Conservation (phyloP, 805 yeast species). For the Lachancea meyersii region DNA sequence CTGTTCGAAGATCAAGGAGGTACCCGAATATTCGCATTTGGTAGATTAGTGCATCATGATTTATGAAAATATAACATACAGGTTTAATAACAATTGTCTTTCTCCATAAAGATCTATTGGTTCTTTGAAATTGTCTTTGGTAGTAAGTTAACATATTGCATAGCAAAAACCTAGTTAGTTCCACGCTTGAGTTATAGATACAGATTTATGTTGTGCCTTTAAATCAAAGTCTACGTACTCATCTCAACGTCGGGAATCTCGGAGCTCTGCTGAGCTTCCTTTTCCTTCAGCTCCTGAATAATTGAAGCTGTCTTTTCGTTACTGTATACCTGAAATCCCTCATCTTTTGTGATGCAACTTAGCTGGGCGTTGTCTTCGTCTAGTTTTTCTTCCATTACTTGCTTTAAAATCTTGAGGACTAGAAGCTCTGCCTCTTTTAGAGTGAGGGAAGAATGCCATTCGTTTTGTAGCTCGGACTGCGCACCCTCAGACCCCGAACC, state of each 20-base stretch:
- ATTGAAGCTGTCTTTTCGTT: constrained; percentile 79
- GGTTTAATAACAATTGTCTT: background rate
- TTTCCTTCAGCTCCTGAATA: constrained; percentile 69
- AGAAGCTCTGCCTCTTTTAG: constrained; percentile 88
- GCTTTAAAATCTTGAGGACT: constrained; percentile 83
- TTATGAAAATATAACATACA: background rate
- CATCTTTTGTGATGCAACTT: constrained; percentile 81
- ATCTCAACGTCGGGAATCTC: constrained; percentile 32
- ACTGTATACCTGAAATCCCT: constrained; percentile 78
- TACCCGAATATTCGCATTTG: constrained; percentile 83
- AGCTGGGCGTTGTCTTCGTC: constrained; percentile 93
- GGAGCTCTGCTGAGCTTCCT: constrained; percentile 44
- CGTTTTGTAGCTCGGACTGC: constrained; percentile 93
- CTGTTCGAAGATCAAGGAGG: constrained; percentile 73
- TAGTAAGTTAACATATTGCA: background rate
- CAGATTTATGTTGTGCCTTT: constrained; percentile 2
- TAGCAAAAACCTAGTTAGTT: no score
- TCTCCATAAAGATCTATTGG: background rate
- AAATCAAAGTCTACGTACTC: constrained; percentile 11
- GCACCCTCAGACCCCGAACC: constrained; percentile 99
- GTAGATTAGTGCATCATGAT: constrained; percentile 42
- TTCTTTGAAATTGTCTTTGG: background rate
- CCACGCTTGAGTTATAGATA: no score
- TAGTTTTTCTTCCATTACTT: constrained; percentile 98
- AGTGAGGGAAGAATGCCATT: constrained; percentile 88